Evolutionary conservation across 1,139 yeast genomes (phyloP), one percentile per base, ranked within the genome.

Genomic region (Yamadazyma membranifaciens): DNA sequence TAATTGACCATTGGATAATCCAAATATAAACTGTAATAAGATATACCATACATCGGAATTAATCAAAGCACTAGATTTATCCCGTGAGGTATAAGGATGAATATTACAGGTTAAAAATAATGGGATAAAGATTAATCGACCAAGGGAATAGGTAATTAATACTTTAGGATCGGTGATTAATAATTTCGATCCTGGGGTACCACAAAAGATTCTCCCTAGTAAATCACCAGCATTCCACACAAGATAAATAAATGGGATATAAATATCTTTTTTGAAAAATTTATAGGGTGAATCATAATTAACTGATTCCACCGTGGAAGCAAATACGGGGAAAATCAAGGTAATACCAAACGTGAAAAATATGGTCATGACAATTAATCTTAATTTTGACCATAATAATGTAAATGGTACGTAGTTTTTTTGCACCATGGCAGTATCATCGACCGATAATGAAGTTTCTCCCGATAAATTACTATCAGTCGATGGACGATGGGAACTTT

Each of bases 181-280:
- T 45, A 71, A 57, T 9, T 50, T 42, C 9, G 65, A 56, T n/a
- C 69, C 67, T 26, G 80, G 68, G 13, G 57, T 48, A 2, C 87
- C 81, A 69, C 96, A 82, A 3, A 80, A 48, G 7, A 88, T 59
- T 31, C 98, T 69, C 1, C 97, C 98, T 3, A 69, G 55, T 17
- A 92, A 69, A 57, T 92, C 98, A 10, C 98, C 98, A 14, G 80
- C 46, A 59, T 92, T 92, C 98, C 98, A 92, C 7, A 54, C 59
- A 28, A 92, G 67, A 56, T 84, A 88, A 1, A 87, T 81, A 41
- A 88, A 62, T 1, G 98, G 97, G 15, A 87, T 76, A 56, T 71
- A 92, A 6, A 82, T 67, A 41, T 66, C 67, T 43, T 72, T 73
- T 41, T 68, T 63, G 61, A 77, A 54, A 50, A 74, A 56, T 45